These are phyloP conservation scores for Wallacemonas collosoma DNA, from an alignment of 208 protist genomes.

Conservation along the genomic window DNA sequence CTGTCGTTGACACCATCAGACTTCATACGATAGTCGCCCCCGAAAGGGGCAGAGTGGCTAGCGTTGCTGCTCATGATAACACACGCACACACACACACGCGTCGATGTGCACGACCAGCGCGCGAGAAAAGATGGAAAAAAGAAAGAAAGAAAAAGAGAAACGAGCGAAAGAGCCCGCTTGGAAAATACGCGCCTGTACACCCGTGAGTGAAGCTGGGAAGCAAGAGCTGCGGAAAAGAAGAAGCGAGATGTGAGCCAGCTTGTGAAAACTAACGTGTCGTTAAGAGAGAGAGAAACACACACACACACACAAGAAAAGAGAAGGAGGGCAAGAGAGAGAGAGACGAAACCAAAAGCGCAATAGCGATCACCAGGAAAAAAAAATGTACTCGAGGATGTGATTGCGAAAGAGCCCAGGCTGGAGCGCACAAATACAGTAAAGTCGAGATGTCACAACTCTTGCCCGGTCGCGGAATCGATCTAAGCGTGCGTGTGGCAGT, in stretches of 20 bases:
- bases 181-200: too few species aligned
- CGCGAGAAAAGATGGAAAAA: slow-evolving; percentile 4
- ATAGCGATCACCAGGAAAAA: background rate
- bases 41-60: slow-evolving; percentile 2
- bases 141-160: slow-evolving; percentile 10
- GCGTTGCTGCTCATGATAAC: background rate
- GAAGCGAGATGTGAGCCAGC: background rate
- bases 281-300: slow-evolving; percentile 15
- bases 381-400: background rate
- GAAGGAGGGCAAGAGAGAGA: slow-evolving; percentile 8
- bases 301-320: background rate
- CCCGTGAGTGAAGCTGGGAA: too few species aligned
- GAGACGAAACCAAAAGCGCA: slow-evolving; percentile 12
- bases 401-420: too few species aligned
- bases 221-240: background rate
- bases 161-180: background rate
- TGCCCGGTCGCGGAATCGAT: too few species aligned
- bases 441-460: background rate
- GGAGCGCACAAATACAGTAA: background rate
- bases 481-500: too few species aligned
- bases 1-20: background rate
- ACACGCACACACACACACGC: background rate
- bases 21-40: slow-evolving; percentile 1
- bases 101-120: too few species aligned
- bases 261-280: background rate